Base-by-base conservation (phyloP, 257 asterid species). In the Ilex aquifolium region DNA sequence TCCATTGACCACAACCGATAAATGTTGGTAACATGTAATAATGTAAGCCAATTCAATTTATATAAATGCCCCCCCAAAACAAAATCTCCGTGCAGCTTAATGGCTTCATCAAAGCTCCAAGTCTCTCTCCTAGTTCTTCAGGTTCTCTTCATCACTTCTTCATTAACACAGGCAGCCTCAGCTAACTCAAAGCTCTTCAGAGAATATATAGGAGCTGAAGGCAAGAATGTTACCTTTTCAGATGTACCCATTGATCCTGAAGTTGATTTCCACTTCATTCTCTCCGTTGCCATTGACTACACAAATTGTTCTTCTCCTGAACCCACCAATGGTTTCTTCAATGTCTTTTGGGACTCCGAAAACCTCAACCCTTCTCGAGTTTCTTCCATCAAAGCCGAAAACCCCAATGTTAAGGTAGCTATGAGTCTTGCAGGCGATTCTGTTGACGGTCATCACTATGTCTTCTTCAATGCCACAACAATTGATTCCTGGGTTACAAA, bases 391-490 rank as follows among this genome's bases (percentile, higher is more conserved):
- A 89, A 86, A 65, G 65, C 80, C 65, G 72, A 72, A 61, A 69
- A 83, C 64, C 60, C 80, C 1, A 88, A 86, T 29, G 90, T 86
- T 0, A 76, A 80, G 78, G 90, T 86, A 3, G 87, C 85, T 16
- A 67, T 86, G 89, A 82, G 95, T 46, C 84, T 85, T 1, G 96
- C 69, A 0, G 95, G 96, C 7, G 92, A 86, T n/a, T 68, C 87
- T 2, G 52, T 73, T 44, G 48, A 58, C 7, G 59, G 63, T 7
- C 16, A 59, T 10, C 21, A 59, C 11, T 1, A 10, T n/a, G 87
- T 71, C 44, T 68, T 29, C 77, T 86, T 88, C 68, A 61, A 63
- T 14, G 90, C 96, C 14, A 54, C 59, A 6, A 76, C 95, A 0
- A 51, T 82, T 40, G 13, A 49, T 5, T 78, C 80, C 29, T 88